These are phyloP conservation scores for Myxozyma sirexii DNA, from an alignment of 805 yeast genomes.

Conservation along the genomic window DNA sequence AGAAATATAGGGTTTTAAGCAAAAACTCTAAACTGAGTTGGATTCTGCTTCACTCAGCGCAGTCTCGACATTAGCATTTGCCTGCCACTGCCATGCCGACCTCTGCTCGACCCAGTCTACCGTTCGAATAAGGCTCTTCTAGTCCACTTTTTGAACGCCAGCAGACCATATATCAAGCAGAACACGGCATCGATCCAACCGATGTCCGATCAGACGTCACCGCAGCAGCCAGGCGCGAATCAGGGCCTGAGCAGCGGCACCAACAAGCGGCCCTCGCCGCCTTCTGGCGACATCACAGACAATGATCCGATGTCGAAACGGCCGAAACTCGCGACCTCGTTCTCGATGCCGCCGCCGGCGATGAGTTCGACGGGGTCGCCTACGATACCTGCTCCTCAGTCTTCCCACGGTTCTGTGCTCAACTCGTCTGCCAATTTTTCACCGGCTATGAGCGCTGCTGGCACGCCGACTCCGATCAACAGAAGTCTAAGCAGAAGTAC, in stretches of 20 bases:
- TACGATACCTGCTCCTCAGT: not conserved
- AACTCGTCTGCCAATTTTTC: slow-evolving; percentile 1
- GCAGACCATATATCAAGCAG: too few relatives aligned
- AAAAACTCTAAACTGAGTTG: too few relatives aligned
- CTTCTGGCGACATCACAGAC: slow-evolving; percentile 3
- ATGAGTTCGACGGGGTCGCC: not conserved
- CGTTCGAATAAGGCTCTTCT: too few relatives aligned
- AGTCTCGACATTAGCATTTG: too few relatives aligned
- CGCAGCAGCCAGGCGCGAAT: not conserved
- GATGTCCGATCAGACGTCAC: slow-evolving; percentile 13
- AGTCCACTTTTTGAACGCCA: too few relatives aligned
- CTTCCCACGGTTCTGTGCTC: not conserved
- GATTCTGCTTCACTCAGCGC: too few relatives aligned
- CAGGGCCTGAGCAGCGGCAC: not conserved
- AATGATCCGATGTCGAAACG: slow-evolving; percentile 8
- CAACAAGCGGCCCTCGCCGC: slow-evolving; percentile 21
- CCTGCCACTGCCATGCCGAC: too few relatives aligned
- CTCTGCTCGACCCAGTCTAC: too few relatives aligned
- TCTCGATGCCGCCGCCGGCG: slow-evolving; percentile 27
- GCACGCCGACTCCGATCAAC: not conserved
- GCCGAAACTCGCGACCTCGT: slow-evolving; percentile 25
- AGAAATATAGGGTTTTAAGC: too few relatives aligned
- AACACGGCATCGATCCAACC: too few relatives aligned
- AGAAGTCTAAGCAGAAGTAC: slow-evolving; percentile 11
- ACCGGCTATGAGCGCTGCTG: not conserved